These are phyloP conservation scores for Blakeslea trispora DNA, from an alignment of 371 early-diverging fungal genomes.

Conservation along the genomic window DNA sequence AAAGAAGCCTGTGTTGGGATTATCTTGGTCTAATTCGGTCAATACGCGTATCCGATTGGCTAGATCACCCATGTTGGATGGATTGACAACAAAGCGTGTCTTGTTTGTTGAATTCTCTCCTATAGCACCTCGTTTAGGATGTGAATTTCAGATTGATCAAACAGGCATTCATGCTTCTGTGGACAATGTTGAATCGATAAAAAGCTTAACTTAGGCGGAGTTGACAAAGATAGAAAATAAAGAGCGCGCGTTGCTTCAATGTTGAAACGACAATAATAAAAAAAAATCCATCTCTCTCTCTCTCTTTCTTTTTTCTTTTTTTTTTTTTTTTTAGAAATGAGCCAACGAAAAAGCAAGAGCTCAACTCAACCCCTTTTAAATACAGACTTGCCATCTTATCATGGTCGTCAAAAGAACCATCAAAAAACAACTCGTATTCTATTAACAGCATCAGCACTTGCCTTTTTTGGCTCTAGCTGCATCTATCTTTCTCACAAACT, in stretches of 20 bases:
- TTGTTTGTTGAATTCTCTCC: constrained; percentile 51
- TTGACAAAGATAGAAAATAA: no score
- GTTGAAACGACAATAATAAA: no score
- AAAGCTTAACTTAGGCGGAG: no score
- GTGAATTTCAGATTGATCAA: constrained; percentile 35
- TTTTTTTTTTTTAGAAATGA: no score
- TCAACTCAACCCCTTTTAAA: constrained; percentile 12
- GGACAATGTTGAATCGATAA: no score
- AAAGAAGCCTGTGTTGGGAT: constrained; percentile 70
- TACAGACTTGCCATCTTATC: not conserved
- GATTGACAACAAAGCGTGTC: constrained; percentile 29
- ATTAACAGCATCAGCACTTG: constrained; percentile 20
- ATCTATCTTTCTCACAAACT: constrained; percentile 30
- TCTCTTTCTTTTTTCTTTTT: no score
- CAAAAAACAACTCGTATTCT: constrained; percentile 13
- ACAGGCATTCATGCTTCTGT: constrained; percentile 29
- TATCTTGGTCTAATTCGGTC: constrained; percentile 78
- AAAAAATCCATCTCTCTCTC: no score
- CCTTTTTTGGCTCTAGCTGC: constrained; percentile 32
- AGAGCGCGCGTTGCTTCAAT: no score
- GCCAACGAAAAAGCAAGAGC: constrained; percentile 8
- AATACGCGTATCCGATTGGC: constrained; percentile 69
- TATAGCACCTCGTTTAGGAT: constrained; percentile 29
- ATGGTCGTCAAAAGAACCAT: not conserved
- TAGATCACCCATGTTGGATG: constrained; percentile 38